Percentiles rank a stretch among this genome's conserved stretches.
Conservation (phyloP, 1,284 basidiomycete genomes). For the Singerocomus inundabilis region DNA sequence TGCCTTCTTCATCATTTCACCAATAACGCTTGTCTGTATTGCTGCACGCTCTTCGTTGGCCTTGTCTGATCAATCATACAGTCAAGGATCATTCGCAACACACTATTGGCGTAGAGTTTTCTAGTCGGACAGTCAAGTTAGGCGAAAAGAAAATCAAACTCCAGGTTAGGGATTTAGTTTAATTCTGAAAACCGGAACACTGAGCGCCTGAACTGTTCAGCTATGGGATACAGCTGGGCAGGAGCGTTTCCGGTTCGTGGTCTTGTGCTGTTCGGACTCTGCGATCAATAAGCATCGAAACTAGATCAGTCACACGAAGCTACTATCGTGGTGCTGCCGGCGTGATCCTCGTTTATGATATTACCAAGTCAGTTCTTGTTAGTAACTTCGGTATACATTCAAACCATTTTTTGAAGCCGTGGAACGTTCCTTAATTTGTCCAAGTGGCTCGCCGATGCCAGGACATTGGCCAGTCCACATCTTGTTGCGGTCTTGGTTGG, state of each 20-base stretch:
- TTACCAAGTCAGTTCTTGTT: conserved; percentile 71
- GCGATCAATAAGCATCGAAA: conserved; percentile 10
- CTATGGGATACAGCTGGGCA: conserved; percentile 98
- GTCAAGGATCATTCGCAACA: conserved; percentile 97
- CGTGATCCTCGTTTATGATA: conserved; percentile 95
- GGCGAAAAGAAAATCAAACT: conserved; percentile 94
- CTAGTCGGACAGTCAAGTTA: conserved; percentile 83
- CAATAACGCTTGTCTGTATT: conserved; percentile 81
- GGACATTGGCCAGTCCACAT: conserved; percentile 86
- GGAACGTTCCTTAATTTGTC: conserved; percentile 80
- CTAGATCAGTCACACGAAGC: conserved; percentile 91
- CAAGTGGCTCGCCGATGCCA: conserved; percentile 89
- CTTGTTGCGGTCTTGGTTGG: conserved; percentile 91
- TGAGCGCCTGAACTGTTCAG: conserved; percentile 41
- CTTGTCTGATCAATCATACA: conserved; percentile 34
- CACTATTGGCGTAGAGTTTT: conserved; percentile 97
- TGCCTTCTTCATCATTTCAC: conserved; percentile 95
- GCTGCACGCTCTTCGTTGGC: conserved; percentile 24
- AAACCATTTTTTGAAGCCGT: conserved; percentile 47
- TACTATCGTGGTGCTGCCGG: conserved; percentile 96
- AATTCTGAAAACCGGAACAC: conserved; percentile 4
- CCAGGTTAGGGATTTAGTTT: conserved; percentile 56
- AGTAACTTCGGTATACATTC: conserved; percentile 5
- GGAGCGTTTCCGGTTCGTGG: conserved; percentile 80
- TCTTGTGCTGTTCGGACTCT: conserved; percentile 6